Evolutionary conservation across 768 basidiomycete species (phyloP), one percentile per base, ranked within the genome.

Genomic region (Wakefieldia striispora): DNA sequence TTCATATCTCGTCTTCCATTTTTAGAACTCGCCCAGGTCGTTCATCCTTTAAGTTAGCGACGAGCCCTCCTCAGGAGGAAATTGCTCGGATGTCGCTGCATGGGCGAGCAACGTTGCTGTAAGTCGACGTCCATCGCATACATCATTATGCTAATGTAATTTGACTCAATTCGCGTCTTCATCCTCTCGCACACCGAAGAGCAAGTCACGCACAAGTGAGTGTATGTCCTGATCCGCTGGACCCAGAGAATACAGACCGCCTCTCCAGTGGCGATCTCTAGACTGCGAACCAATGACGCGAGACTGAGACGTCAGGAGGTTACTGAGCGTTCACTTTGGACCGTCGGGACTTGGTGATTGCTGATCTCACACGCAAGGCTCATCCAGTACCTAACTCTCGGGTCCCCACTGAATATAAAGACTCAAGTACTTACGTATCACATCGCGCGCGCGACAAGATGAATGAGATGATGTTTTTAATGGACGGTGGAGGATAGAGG

Each of bases 351-450:
- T 6, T 23, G 12, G 36, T 33, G 31, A 34, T 41, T 12, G 21
- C 40, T 47, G 17, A 45, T 8, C 5, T 4, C 4, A 20, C 13
- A n/a, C 16, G n/a, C 17, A 38, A 82, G 81, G 76, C 40, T 3
- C 70, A 35, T 73, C 76, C 21, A 77, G 74, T 46, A 80, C 78
- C 42, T 85, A 84, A 70, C 76, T 84, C 57, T 66, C 78, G 59
- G 81, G 82, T 8, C 61, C 75, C 37, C 85, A 83, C 34, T 29
- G 13, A 29, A 26, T 6, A 26, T 6, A 1, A 26, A 26, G n/a
- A n/a, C n/a, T n/a, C n/a, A n/a, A n/a, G n/a, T n/a, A n/a, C n/a
- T n/a, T n/a, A n/a, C n/a, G n/a, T n/a, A n/a, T n/a, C n/a, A n/a
- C n/a, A n/a, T n/a, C n/a, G n/a, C n/a, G n/a, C n/a, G n/a, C n/a